phyloP scores from a whole-genome alignment of 176 grass and related monocot genomes.

The Zoysia japonica region DNA sequence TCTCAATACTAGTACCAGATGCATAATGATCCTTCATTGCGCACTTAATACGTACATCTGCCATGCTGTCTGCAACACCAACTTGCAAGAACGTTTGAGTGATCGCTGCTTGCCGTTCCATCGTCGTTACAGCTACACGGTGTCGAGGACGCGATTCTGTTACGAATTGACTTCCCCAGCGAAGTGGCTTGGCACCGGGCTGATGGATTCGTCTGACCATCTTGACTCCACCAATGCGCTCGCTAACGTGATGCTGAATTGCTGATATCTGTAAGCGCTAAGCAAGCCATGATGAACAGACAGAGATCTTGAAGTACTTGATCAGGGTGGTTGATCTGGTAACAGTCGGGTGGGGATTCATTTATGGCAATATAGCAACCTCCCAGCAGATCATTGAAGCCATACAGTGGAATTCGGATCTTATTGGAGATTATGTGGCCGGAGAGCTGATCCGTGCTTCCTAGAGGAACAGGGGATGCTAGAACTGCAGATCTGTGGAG shows the following conservation, averaged over 20 bases:
- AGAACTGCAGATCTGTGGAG: conserved; percentile 14
- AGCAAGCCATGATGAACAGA: conserved; percentile 33
- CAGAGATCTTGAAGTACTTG: conserved; percentile 29
- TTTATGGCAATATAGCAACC: conserved; percentile 36
- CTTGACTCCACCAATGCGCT: conserved; percentile 22
- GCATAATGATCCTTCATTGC: conserved; percentile 20
- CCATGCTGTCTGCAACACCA: conserved; percentile 17
- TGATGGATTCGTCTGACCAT: conserved; percentile 45
- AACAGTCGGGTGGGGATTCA: conserved; percentile 7
- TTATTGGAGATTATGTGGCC: conserved; percentile 23
- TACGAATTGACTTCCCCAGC: conserved; percentile 11
- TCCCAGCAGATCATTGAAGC: conserved; percentile 37
- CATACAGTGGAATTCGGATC: conserved; percentile 25
- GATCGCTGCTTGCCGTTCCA: conserved; percentile 8
- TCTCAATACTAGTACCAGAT: background rate
- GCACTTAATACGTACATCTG: conserved; percentile 25
- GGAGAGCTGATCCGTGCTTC: conserved; percentile 31
- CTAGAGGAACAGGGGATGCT: conserved; percentile 11
- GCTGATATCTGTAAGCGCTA: background rate
- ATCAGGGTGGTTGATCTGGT: conserved; percentile 31
- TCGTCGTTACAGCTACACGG: conserved; percentile 12
- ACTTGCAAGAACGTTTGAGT: conserved; percentile 25
- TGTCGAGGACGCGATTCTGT: conserved; percentile 27
- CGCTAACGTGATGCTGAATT: conserved; percentile 22
- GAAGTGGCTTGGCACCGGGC: conserved; percentile 15